Conservation (phyloP, 768 basidiomycete genomes). For the Russula dissimulans region DNA sequence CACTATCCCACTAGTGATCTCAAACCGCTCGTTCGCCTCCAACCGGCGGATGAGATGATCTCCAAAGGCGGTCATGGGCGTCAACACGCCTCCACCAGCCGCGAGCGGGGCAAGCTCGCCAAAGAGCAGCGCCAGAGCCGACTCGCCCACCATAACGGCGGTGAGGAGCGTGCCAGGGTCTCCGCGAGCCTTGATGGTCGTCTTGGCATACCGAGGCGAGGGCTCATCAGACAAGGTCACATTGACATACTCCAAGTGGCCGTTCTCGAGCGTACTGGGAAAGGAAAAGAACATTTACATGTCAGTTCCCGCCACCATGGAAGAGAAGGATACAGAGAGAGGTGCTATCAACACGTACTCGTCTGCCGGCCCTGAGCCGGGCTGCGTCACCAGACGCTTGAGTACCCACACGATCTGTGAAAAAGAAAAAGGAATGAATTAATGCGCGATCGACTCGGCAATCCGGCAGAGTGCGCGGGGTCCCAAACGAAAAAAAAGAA, state of each 20-base stretch:
- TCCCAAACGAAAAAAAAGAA: no score
- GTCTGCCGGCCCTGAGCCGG: constrained; percentile 57
- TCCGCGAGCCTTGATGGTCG: constrained; percentile 53
- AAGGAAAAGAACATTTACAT: background rate
- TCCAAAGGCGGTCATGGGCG: constrained; percentile 77
- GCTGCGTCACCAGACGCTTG: constrained; percentile 39
- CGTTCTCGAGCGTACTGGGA: constrained; percentile 46
- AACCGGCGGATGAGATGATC: constrained; percentile 64
- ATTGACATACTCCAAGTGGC: constrained; percentile 57
- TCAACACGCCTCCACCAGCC: constrained; percentile 67
- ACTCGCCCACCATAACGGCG: constrained; percentile 68
- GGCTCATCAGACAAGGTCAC: constrained; percentile 48
- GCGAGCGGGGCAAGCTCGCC: constrained; percentile 50
- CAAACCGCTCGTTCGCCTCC: constrained; percentile 44
- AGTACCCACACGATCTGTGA: constrained; percentile 47
- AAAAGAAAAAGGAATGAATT: background rate
- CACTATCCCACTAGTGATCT: constrained; percentile 46
- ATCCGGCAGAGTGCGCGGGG: no score
- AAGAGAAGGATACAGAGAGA: background rate
- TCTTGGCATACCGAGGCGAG: constrained; percentile 42
- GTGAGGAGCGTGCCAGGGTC: constrained; percentile 70
- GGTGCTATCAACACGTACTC: constrained; percentile 37
- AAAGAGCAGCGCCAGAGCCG: constrained; percentile 61
- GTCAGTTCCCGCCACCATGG: background rate
- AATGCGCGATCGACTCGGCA: no score